Evolutionary conservation across 2,329 filamentous ascomycete genomes (phyloP).

Genomic region (Escovopsis sp.): DNA sequence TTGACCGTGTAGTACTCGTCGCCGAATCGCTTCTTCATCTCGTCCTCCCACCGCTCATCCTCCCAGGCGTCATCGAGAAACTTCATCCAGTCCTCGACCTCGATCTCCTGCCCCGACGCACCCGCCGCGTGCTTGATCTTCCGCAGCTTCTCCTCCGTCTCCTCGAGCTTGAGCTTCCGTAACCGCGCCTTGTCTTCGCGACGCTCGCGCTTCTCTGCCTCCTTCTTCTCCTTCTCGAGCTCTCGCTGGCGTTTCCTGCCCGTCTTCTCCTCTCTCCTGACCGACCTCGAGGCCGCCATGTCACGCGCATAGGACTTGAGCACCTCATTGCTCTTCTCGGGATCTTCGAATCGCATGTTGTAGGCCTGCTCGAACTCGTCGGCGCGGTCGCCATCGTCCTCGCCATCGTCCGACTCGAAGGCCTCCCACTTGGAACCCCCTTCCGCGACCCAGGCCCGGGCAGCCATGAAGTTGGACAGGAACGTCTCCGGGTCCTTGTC

Average conservation of each 20-base stretch:
- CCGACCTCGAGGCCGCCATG: slow-evolving; percentile 63
- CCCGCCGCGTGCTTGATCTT: slow-evolving; percentile 86
- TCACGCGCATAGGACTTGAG: slow-evolving; percentile 83
- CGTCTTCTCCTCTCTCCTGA: slow-evolving; percentile 68
- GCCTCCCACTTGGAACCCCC: slow-evolving; percentile 55
- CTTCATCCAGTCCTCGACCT: slow-evolving; percentile 68
- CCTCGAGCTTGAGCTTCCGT: slow-evolving; percentile 77
- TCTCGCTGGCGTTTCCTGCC: slow-evolving; percentile 67
- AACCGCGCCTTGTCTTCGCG: slow-evolving; percentile 71
- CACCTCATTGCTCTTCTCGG: slow-evolving; percentile 72
- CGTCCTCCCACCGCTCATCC: slow-evolving; percentile 74
- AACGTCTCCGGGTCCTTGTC: slow-evolving; percentile 85
- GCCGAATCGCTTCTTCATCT: slow-evolving; percentile 79
- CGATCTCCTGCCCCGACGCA: slow-evolving; percentile 46
- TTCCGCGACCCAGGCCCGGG: slow-evolving; percentile 72
- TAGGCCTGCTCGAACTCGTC: slow-evolving; percentile 87
- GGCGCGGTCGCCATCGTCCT: slow-evolving; percentile 54
- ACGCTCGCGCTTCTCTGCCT: slow-evolving; percentile 59
- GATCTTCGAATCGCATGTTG: slow-evolving; percentile 92
- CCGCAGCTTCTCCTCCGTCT: slow-evolving; percentile 72
- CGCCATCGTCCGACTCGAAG: slow-evolving; percentile 86
- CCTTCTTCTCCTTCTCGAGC: slow-evolving; percentile 59
- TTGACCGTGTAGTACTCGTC: slow-evolving; percentile 79
- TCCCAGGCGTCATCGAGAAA: slow-evolving; percentile 84
- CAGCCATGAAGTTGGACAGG: slow-evolving; percentile 88